Percentiles rank a stretch among this genome's conserved stretches.
These are phyloP conservation scores for Neltuma alba DNA, from an alignment of 306 rosid species.

Conservation along the genomic window DNA sequence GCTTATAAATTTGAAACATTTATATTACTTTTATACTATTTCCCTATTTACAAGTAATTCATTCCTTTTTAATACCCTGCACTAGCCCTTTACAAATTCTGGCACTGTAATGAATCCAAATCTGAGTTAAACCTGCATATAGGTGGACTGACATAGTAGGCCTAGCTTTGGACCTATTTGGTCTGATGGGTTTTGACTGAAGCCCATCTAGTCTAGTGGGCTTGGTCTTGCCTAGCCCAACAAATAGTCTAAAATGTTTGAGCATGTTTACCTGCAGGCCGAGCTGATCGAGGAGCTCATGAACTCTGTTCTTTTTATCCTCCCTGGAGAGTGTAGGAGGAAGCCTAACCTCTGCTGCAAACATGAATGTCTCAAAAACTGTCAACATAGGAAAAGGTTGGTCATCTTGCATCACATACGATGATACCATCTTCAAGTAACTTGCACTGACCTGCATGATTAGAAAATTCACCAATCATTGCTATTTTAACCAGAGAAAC, in stretches of 20 bases:
- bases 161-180: neutral
- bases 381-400: no score
- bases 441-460: slow-evolving; percentile 73
- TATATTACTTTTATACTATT: no score
- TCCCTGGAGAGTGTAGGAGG: slow-evolving; percentile 70
- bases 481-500: neutral
- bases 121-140: no score
- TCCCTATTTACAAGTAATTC: no score
- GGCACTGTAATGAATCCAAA: no score
- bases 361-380: no score
- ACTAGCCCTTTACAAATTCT: no score
- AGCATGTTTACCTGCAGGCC: slow-evolving; percentile 65
- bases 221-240: neutral
- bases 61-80: no score
- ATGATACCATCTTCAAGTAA: no score
- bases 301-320: slow-evolving; percentile 72
- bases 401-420: no score
- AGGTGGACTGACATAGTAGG: neutral
- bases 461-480: slow-evolving; percentile 9
- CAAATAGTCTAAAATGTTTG: neutral
- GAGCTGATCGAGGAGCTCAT: slow-evolving; percentile 72
- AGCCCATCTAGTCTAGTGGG: neutral
- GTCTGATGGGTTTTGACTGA: neutral
- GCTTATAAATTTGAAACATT: no score
- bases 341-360: slow-evolving; percentile 84